Conservation (phyloP, 768 basidiomycete species). For the Rhodosporidiobolus sp. region DNA sequence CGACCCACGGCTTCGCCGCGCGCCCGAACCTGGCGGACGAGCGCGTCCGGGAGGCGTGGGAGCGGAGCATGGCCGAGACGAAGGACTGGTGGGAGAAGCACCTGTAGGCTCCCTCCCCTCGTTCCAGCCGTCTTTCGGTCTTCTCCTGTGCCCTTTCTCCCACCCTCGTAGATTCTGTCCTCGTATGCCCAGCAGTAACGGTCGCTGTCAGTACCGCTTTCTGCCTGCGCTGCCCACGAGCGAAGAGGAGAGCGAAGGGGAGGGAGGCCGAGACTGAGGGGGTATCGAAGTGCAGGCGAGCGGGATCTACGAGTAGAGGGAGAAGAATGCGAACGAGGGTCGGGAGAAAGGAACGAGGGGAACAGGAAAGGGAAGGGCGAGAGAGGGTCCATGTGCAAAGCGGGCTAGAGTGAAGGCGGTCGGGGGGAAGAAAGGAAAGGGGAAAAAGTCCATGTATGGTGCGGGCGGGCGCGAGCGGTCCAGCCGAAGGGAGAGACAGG, state of each 20-base stretch:
- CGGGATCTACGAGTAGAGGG: background rate
- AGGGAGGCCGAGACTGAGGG: too few relatives aligned
- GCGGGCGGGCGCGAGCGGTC: background rate
- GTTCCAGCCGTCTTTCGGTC: background rate
- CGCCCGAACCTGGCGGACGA: background rate
- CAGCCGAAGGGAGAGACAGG: background rate
- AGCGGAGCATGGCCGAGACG: background rate
- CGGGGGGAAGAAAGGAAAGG: background rate
- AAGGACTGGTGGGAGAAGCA: background rate
- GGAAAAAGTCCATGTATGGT: conserved; percentile 4
- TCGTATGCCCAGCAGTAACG: too few relatives aligned
- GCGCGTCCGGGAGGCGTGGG: background rate
- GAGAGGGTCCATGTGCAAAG: background rate
- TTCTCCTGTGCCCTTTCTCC: too few relatives aligned
- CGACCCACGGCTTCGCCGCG: conserved; percentile 4
- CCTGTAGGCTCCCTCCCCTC: background rate
- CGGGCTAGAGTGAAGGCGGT: background rate
- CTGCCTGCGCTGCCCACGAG: too few relatives aligned
- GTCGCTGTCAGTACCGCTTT: too few relatives aligned
- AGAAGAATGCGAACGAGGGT: background rate
- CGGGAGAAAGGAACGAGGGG: background rate
- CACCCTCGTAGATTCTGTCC: too few relatives aligned
- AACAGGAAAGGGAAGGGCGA: background rate
- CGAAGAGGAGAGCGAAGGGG: too few relatives aligned
- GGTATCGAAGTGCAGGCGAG: background rate